phyloP scores from a whole-genome alignment of 2,329 filamentous ascomycete genomes.

The Cytospora chrysosperma region DNA sequence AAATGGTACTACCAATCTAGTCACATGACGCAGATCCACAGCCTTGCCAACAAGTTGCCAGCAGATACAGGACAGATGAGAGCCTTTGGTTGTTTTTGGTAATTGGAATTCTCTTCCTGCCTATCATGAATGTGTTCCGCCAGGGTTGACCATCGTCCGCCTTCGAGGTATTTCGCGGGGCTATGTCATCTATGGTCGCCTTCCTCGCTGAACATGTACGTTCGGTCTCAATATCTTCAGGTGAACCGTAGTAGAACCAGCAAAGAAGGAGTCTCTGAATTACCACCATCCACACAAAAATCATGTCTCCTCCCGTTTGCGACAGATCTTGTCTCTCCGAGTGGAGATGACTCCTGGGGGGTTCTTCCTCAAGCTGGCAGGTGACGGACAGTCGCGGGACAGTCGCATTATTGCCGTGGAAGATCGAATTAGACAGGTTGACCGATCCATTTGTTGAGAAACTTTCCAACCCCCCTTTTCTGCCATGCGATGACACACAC shows the following conservation, averaged over 20 bases:
- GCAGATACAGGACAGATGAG: background rate
- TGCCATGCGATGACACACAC: background rate
- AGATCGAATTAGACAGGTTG: background rate
- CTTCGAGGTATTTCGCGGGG: background rate
- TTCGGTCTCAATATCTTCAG: background rate
- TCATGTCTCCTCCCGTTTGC: conserved; percentile 5
- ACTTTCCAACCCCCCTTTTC: background rate
- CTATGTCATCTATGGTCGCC: background rate
- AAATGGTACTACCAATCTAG: background rate
- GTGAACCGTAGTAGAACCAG: conserved; percentile 14
- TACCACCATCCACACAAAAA: conserved; percentile 2
- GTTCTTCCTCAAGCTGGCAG: background rate
- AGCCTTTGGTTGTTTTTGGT: conserved; percentile 12
- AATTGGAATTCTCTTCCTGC: conserved; percentile 23
- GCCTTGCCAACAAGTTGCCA: background rate
- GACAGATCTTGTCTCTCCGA: background rate
- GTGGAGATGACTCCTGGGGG: background rate
- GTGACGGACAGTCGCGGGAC: background rate
- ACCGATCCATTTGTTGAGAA: background rate
- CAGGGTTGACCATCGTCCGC: background rate
- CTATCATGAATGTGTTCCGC: conserved; percentile 11
- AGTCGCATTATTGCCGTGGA: background rate
- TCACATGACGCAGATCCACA: background rate
- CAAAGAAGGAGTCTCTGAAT: conserved; percentile 10
- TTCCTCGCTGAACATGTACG: background rate